phyloP scores from a whole-genome alignment of 164 flowering plant genomes.

The Chimonanthus salicifolius region DNA sequence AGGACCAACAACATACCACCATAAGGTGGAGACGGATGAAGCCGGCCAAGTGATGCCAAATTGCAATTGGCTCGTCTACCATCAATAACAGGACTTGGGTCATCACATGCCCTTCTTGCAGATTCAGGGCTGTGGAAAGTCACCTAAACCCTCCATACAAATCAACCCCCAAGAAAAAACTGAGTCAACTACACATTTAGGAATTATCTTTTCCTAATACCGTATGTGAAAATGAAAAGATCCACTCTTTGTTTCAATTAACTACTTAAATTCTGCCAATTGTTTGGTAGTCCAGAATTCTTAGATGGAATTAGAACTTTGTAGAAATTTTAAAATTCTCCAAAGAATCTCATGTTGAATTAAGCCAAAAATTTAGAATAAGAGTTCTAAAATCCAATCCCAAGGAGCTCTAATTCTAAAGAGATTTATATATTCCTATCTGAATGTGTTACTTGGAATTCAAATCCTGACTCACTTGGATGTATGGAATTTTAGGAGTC shows the following conservation, averaged over 20 bases:
- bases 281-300: too few species aligned
- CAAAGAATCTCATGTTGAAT: too few species aligned
- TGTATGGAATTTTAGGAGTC: too few species aligned
- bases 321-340: too few species aligned
- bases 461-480: too few species aligned
- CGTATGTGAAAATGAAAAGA: background rate
- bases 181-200: constrained; percentile 28
- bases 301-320: too few species aligned
- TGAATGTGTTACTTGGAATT: too few species aligned
- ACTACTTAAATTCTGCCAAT: too few species aligned
- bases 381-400: too few species aligned
- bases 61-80: constrained; percentile 92
- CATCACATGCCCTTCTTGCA: constrained; percentile 86
- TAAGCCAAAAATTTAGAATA: too few species aligned
- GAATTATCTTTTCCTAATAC: background rate
- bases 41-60: constrained; percentile 92
- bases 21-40: constrained; percentile 52
- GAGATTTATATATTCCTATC: too few species aligned
- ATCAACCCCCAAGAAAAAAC: constrained; percentile 20
- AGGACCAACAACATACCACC: constrained; percentile 20
- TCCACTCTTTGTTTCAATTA: background rate
- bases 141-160: constrained; percentile 80
- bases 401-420: too few species aligned
- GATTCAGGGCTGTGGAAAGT: constrained; percentile 88
- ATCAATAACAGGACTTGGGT: constrained; percentile 83